Evolutionary conservation across 495 filamentous ascomycete species (phyloP).

Genomic region (Letharia columbiana): DNA sequence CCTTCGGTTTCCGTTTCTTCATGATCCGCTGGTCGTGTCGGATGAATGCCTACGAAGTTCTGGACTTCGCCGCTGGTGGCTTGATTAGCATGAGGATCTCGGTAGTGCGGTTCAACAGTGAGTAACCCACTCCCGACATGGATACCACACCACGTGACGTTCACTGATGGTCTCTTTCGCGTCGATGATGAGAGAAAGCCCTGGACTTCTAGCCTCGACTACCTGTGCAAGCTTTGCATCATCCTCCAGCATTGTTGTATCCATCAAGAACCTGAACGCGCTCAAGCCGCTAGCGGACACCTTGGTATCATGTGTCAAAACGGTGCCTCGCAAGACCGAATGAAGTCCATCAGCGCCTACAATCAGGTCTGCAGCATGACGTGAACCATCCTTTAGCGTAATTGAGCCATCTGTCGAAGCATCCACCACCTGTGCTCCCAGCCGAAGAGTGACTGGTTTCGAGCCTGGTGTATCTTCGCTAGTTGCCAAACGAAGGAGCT

Average conservation of each 20-base stretch:
- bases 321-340: conserved; percentile 24
- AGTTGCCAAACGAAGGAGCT: conserved; percentile 36
- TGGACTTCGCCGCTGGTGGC: conserved; percentile 30
- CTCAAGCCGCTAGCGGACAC: conserved; percentile 26
- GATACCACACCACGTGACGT: conserved; percentile 37
- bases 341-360: conserved; percentile 47
- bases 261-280: conserved; percentile 41
- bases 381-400: conserved; percentile 27
- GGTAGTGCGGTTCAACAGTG: neutral
- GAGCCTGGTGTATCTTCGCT: conserved; percentile 29
- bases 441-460: conserved; percentile 31
- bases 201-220: conserved; percentile 17
- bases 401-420: conserved; percentile 35
- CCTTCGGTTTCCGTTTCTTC: conserved; percentile 23
- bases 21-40: conserved; percentile 24
- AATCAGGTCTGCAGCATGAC: conserved; percentile 36
- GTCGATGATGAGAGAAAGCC: conserved; percentile 27
- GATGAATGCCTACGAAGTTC: conserved; percentile 40
- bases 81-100: neutral
- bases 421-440: conserved; percentile 26
- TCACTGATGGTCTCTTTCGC: conserved; percentile 11
- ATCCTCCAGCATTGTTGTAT: conserved; percentile 30
- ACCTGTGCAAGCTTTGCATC: conserved; percentile 30
- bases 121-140: conserved; percentile 34
- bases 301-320: conserved; percentile 21